phyloP scores from a whole-genome alignment of 2,329 filamentous ascomycete genomes.

The Ascosphaera acerosa region DNA sequence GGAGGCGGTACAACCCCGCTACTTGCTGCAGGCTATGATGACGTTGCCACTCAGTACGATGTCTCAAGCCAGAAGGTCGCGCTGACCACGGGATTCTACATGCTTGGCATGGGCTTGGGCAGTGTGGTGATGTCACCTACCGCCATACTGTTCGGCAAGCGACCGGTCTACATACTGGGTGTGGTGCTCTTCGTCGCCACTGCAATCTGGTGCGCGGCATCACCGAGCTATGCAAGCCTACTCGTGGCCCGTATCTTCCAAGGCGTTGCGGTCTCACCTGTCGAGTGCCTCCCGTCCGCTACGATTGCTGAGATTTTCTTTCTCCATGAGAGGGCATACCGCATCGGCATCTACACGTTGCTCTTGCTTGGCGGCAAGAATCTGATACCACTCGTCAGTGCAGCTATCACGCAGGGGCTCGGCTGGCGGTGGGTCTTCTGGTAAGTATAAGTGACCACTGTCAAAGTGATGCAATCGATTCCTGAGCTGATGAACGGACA shows the following conservation, averaged over 20 bases:
- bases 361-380: constrained; percentile 81
- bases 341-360: constrained; percentile 79
- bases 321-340: constrained; percentile 75
- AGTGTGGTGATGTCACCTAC: constrained; percentile 69
- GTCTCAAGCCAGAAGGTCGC: constrained; percentile 50
- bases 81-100: constrained; percentile 74
- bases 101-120: constrained; percentile 76
- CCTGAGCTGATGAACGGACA: constrained; percentile 17
- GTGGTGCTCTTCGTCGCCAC: constrained; percentile 53
- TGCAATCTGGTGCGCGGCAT: constrained; percentile 65
- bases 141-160: constrained; percentile 72
- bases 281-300: constrained; percentile 78
- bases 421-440: constrained; percentile 86
- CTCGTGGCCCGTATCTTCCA: constrained; percentile 65
- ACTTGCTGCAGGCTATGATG: constrained; percentile 66
- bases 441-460: constrained; percentile 25
- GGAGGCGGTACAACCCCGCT: constrained; percentile 83
- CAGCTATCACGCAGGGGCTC: constrained; percentile 50
- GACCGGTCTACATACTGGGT: constrained; percentile 64
- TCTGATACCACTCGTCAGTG: constrained; percentile 62
- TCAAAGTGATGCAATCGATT: background rate
- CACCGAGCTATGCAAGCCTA: constrained; percentile 55
- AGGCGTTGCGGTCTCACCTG: constrained; percentile 65
- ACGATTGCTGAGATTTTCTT: constrained; percentile 95
- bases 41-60: constrained; percentile 42